Base-by-base conservation (phyloP, 2,329 filamentous ascomycete genomes). In the Stachybotrys echinatus region DNA sequence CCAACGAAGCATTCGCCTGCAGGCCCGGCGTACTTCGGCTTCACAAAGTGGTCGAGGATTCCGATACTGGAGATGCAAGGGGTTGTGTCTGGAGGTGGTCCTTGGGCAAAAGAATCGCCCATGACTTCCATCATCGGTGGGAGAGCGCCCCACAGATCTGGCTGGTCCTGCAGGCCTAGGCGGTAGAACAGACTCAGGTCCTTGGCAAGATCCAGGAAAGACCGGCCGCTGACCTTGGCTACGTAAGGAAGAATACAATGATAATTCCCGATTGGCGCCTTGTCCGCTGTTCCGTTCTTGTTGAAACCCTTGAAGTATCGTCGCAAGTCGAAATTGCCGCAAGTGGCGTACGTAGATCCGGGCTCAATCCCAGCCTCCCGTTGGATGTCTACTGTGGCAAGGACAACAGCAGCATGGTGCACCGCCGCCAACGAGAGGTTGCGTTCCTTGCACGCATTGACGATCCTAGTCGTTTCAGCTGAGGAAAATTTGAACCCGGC, bases 121-220 rank as follows among this genome's bases (percentile, higher is more conserved):
- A 46, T 34, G 44, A 12, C 23, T 37, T 46, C 22, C 44, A 46
- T 46, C 44, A 46, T 46, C 2, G 44, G 44, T 14, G 23, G 14
- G 8, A 46, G 44, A 6, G 44, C 44, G 23, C 23, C 27, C 23
- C 23, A 46, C 17, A 46, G 19, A 21, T 46, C 44, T 12, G 44
- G 44, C 18, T 46, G 44, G 6, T 46, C 44, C n/a, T 46, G 44
- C 6, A 46, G 44, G 5, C 27, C 27, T n/a, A 46, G 19, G 8
- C 44, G 44, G 17, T 46, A 46, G n/a, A 46, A 46, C 7, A 23
- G 37, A 18, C n/a, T 46, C 23, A 46, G 18, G 12, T 46, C 23
- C 17, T 34, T 12, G 6, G 44, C 23, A 17, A 46, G 10, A 2
- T 46, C 27, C 6, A 46, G 44, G 20, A 46, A 46, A 6, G 44